Evolutionary conservation across 352 stramenopile genomes (phyloP), one percentile per base, ranked within the genome.

Genomic region (Pythium dissotocum): DNA sequence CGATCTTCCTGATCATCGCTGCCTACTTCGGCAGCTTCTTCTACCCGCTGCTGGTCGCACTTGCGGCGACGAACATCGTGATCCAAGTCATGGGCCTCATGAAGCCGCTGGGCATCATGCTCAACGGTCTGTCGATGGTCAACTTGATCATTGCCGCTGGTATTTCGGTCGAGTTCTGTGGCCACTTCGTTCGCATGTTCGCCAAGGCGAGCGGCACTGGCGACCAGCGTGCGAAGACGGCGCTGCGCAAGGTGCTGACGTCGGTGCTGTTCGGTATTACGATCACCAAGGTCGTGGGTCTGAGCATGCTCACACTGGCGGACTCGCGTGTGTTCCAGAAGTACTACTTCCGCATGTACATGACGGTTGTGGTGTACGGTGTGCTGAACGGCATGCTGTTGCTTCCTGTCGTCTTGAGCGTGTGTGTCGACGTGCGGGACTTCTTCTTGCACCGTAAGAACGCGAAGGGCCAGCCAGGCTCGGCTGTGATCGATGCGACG

Each of bases 321-420:
- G 73, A 89, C 52, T 93, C 79, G 69, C 83, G 87, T 30, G 78
- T 97, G 61, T 96, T 97, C 69, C 87, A 90, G 65, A 88, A 96
- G 66, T 97, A 96, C 72, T 96, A 94, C 74, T 96, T 96, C 73
- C 82, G 89, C 59, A 96, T 97, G 89, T 97, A 96, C 77, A 89
- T 94, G 77, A 71, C 68, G 21, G 79, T 91, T 18, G 80, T 97
- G 42, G 62, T 91, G 28, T 89, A 87, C 55, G 90, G 89, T 35
- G 84, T 90, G 21, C 82, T 97, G 38, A 93, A 91, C 61, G 85
- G 83, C 24, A 82, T 91, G 72, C 46, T 89, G 44, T 49, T 94
- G 55, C 63, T 94, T 21, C 86, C 73, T 1, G 77, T 89, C 35
- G 30, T 90, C 58, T 62, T 90, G 30, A 89, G 81, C 33, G 79